Evolutionary conservation across 805 yeast species (phyloP).

Genomic region (Saccharomyces kudriavzevii): DNA sequence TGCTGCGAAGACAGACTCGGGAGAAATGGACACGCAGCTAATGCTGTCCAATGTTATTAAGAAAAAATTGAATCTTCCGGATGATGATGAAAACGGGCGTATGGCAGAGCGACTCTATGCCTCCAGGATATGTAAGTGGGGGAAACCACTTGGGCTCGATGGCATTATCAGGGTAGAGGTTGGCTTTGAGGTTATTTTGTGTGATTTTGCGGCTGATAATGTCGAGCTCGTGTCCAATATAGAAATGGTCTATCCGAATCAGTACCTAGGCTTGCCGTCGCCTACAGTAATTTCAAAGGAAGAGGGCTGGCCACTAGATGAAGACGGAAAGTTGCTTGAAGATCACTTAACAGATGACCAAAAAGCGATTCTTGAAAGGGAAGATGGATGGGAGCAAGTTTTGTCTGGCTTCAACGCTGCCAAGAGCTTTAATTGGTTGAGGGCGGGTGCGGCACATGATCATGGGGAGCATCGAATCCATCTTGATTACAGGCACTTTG

Average conservation of each 20-base stretch:
- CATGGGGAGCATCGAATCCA: constrained; percentile 41
- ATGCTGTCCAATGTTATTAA: constrained; percentile 32
- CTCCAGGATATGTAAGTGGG: constrained; percentile 47
- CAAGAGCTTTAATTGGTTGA: constrained; percentile 38
- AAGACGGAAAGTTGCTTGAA: constrained; percentile 15
- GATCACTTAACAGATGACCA: constrained; percentile 18
- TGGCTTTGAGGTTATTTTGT: constrained; percentile 54
- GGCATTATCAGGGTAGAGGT: constrained; percentile 52
- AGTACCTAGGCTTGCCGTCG: constrained; percentile 34
- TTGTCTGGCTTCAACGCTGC: constrained; percentile 22
- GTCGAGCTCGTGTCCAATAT: constrained; percentile 40
- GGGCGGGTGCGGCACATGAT: constrained; percentile 41
- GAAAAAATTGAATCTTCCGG: constrained; percentile 6
- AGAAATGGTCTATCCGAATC: constrained; percentile 33
- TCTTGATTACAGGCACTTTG: constrained; percentile 45
- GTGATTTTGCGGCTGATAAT: constrained; percentile 43
- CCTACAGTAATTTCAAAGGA: constrained; percentile 19
- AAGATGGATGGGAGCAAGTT: constrained; percentile 18
- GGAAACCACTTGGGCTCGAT: constrained; percentile 43
- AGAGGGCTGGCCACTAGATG: constrained; percentile 28
- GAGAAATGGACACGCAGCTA: constrained; percentile 55
- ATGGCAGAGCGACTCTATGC: constrained; percentile 43
- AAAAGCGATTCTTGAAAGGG: constrained; percentile 16
- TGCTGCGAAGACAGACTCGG: constrained; percentile 50
- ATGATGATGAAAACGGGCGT: constrained; percentile 16